phyloP scores from a whole-genome alignment of 208 protist genomes.

The Leishmania turanica region DNA sequence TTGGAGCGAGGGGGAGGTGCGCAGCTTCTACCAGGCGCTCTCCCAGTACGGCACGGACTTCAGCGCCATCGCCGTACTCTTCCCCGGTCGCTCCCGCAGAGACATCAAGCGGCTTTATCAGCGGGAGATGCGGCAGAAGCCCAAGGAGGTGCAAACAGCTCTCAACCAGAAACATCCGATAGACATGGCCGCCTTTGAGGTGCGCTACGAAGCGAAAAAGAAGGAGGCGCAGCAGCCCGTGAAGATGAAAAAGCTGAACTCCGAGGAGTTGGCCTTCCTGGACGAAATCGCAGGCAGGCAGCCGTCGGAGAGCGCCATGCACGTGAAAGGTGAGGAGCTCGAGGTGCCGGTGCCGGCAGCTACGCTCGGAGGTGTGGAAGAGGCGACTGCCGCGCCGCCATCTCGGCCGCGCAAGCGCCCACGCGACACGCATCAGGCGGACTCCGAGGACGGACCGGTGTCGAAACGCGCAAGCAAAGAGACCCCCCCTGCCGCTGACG shows the following conservation, averaged over 20 bases:
- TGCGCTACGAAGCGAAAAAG: conserved; percentile 44
- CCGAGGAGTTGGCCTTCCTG: conserved; percentile 54
- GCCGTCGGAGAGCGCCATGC: conserved; percentile 15
- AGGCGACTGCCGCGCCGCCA: conserved; percentile 18
- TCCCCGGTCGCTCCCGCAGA: conserved; percentile 52
- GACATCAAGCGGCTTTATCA: conserved; percentile 89
- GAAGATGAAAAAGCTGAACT: conserved; percentile 23
- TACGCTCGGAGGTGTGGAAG: conserved; percentile 15
- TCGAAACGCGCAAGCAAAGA: neutral
- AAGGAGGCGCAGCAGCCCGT: conserved; percentile 27
- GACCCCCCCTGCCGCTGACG: neutral
- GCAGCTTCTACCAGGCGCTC: conserved; percentile 80
- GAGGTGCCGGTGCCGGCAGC: conserved; percentile 3
- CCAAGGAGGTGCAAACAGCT: conserved; percentile 54
- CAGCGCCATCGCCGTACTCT: conserved; percentile 79
- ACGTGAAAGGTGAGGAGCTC: neutral
- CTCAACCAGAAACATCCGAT: conserved; percentile 56
- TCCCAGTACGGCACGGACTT: conserved; percentile 93
- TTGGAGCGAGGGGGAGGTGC: conserved; percentile 80
- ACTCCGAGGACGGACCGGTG: neutral
- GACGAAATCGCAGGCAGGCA: conserved; percentile 55
- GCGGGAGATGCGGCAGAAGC: conserved; percentile 66
- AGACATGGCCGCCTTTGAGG: conserved; percentile 68
- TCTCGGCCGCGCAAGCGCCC: conserved; percentile 16
- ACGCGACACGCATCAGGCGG: neutral